Conservation (phyloP, 1,284 basidiomycete genomes). For the Golubevia pallescens region DNA sequence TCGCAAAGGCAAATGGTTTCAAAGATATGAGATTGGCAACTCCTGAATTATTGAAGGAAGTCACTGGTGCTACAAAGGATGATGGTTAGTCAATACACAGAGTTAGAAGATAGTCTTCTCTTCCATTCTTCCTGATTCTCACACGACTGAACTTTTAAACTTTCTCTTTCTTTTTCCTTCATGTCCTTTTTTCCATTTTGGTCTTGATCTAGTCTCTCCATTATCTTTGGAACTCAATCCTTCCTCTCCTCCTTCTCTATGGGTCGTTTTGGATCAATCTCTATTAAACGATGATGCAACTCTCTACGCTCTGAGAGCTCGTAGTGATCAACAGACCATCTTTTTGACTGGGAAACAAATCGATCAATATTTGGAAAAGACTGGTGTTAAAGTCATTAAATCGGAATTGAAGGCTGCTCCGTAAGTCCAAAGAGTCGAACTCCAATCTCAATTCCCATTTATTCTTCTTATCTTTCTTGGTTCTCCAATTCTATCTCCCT, state of each 20-base stretch:
- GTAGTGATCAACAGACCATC: constrained; percentile 20
- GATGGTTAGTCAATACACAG: constrained; percentile 20
- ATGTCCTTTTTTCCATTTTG: too few relatives aligned
- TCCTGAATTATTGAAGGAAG: constrained; percentile 47
- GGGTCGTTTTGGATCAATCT: too few relatives aligned
- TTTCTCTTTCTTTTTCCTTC: too few relatives aligned
- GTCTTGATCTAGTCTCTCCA: too few relatives aligned
- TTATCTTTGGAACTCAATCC: too few relatives aligned
- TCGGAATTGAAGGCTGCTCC: constrained; percentile 8
- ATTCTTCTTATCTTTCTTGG: not conserved
- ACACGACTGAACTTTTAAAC: too few relatives aligned
- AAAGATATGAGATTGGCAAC: constrained; percentile 62
- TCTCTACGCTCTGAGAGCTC: too few relatives aligned
- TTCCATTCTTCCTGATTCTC: too few relatives aligned
- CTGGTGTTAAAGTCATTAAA: constrained; percentile 45
- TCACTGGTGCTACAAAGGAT: constrained; percentile 56
- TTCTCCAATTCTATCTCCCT: constrained; percentile 2
- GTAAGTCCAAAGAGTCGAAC: not conserved
- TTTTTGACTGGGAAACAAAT: constrained; percentile 52
- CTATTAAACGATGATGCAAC: too few relatives aligned
- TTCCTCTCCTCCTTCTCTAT: too few relatives aligned
- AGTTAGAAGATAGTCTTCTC: too few relatives aligned
- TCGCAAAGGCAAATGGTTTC: constrained; percentile 49
- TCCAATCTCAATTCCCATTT: too few relatives aligned
- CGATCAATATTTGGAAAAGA: constrained; percentile 45